phyloP scores from a whole-genome alignment of 2,329 filamentous ascomycete species.

The Fusarium tuaranense region DNA sequence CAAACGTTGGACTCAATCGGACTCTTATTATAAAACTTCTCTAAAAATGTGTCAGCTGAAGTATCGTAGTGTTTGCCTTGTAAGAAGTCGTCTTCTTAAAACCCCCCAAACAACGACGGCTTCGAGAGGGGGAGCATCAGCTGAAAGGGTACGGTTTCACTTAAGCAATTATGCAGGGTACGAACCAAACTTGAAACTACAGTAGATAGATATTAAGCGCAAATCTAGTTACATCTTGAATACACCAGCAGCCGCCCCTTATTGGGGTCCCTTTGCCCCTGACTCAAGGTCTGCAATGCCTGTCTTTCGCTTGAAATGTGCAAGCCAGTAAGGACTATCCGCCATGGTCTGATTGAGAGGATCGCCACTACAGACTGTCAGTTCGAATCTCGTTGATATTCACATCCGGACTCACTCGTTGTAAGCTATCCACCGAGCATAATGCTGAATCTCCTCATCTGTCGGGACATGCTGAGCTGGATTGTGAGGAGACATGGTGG shows the following conservation, averaged over 20 bases:
- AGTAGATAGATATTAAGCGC: background rate
- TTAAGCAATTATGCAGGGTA: too few relatives aligned
- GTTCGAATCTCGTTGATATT: background rate
- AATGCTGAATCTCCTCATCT: constrained; percentile 50
- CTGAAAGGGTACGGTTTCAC: background rate
- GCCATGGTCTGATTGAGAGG: constrained; percentile 8
- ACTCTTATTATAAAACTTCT: background rate
- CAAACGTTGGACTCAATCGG: background rate
- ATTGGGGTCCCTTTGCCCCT: background rate
- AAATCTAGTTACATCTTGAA: background rate
- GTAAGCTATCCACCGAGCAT: constrained; percentile 49
- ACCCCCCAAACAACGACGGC: background rate
- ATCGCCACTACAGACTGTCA: background rate
- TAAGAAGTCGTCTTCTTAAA: background rate
- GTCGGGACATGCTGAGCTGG: constrained; percentile 47
- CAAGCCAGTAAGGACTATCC: constrained; percentile 9
- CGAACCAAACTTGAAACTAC: background rate
- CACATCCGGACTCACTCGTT: constrained; percentile 34
- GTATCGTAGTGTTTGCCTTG: background rate
- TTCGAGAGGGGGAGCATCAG: background rate
- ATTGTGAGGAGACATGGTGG: constrained; percentile 47
- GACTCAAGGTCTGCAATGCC: background rate
- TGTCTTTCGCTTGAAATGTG: background rate
- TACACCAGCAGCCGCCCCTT: background rate
- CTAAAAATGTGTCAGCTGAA: background rate